Base-by-base conservation (phyloP, 495 filamentous ascomycete species). In the Aspergillus funiculosus region DNA sequence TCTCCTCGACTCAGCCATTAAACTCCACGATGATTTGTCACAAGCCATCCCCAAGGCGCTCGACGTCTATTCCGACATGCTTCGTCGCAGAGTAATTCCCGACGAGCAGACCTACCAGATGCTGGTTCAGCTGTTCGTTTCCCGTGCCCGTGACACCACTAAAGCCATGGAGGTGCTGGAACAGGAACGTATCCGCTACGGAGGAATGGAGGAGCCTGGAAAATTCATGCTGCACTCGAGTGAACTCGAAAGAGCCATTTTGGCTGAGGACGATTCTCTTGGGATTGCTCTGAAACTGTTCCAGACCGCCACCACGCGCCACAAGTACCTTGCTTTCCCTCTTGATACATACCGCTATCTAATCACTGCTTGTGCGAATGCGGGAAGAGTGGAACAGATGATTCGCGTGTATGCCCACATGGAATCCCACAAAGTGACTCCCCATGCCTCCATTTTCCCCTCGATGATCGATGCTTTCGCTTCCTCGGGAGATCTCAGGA, bases 21-120 rank as follows among this genome's bases (percentile, higher is more conserved):
- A 85, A 48, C 73, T 94, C 15, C 66, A 73, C 37, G 70, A 71
- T 5, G 79, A 86, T 56, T 81, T 81, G 58, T 79, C 82, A 38
- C 86, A 89, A 66, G 76, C 89, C 7, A 83, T 95, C 18, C 80
- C 86, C 35, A 95, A 94, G 67, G 89, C 87, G 5, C 77, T 97
- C 37, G 89, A 90, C 73, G 84, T 97, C 46, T 97, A 97, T 69
- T 84, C 88, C 30, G 88, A 96, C 61, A 95, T 98, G 91, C 82
- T 95, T 52, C 78, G 85, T 48, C 85, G 89, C 36, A 83, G 82
- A 55, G 82, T 96, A 30, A 64, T 74, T 19, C 91, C 91, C 11
- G 83, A 94, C 57, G 80, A 82, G 46, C 76, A 82, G 41, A 97
- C 89, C 5, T 97, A 94, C 66, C 79, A 87, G 56, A 87, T 84